Base-by-base conservation (phyloP, 2,329 filamentous ascomycete species). In the Hymenoscyphus linearis region DNA sequence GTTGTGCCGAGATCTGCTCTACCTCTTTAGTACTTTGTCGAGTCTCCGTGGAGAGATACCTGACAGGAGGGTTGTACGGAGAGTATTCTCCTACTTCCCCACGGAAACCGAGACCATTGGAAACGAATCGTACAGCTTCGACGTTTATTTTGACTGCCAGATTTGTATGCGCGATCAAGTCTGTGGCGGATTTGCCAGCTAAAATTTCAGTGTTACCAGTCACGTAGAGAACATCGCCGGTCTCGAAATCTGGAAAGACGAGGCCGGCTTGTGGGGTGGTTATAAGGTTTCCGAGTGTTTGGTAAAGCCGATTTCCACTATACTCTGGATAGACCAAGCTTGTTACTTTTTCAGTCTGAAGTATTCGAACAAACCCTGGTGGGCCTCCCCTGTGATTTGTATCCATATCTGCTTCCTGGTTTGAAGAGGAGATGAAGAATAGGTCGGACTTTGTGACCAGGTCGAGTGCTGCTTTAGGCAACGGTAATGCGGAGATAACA, bases 281-380 rank as follows among this genome's bases (percentile, higher is more conserved):
- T 44, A 82, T 78, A 14, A 96, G 77, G 70, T 96, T 96, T 1
- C 91, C 91, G 0, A 96, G 80, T 0, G 88, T 90, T 73, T 96
- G 91, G 68, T 96, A 96, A 0, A 95, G 76, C 16, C 90, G 79
- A 73, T 96, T 96, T 7, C 91, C 91, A 0, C 88, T 92, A 72
- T 73, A 96, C 72, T 96, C 91, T 0, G 91, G 91, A 74, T 91
- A 96, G 2, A 88, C 79, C 14, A 96, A 73, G 2, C 65, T 66
- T 55, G 73, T 70, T 3, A 67, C 74, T 2, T 73, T 74, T 26
- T 78, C 74, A 60, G 89, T 86, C 22, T 80, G 82, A 1, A 86
- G 72, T 9, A 93, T 78, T 26, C 91, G 82, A 22, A 93, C 77
- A 69, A 96, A 93, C 0, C 91, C 91, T 0, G 80, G 78, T 1